Evolutionary conservation across 805 yeast genomes (phyloP).

Genomic region (Starmerella khaoyaiensis): DNA sequence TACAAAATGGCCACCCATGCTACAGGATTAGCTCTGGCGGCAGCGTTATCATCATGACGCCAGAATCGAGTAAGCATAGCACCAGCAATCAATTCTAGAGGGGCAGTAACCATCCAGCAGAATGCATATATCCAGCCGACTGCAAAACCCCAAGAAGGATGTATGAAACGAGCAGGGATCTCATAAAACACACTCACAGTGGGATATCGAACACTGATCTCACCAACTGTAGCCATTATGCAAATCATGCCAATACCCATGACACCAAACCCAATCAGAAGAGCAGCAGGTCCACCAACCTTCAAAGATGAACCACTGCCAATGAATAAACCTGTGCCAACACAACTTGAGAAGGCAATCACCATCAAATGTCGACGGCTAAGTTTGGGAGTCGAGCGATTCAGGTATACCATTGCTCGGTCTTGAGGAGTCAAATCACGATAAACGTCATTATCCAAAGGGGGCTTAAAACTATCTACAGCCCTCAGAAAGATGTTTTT

Average conservation of each 20-base stretch:
- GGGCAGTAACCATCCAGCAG: slow-evolving; percentile 48
- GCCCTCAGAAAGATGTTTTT: slow-evolving; percentile 10
- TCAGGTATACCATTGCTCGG: slow-evolving; percentile 22
- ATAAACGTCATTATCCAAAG: slow-evolving; percentile 14
- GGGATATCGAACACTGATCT: slow-evolving; percentile 50
- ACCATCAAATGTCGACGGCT: slow-evolving; percentile 43
- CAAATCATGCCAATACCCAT: slow-evolving; percentile 51
- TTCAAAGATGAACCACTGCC: slow-evolving; percentile 48
- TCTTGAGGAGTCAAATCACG: slow-evolving; percentile 18
- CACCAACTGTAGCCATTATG: slow-evolving; percentile 53
- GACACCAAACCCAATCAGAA: slow-evolving; percentile 44
- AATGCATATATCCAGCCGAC: slow-evolving; percentile 53
- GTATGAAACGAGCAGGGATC: slow-evolving; percentile 44
- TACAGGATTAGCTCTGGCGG: slow-evolving; percentile 36
- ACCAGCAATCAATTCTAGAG: slow-evolving; percentile 46
- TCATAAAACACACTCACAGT: slow-evolving; percentile 42
- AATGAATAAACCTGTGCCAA: slow-evolving; percentile 60
- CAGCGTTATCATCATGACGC: slow-evolving; percentile 31
- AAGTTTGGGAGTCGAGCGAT: slow-evolving; percentile 32
- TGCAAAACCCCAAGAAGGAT: slow-evolving; percentile 53
- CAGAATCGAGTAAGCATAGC: slow-evolving; percentile 43
- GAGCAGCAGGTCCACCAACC: slow-evolving; percentile 51
- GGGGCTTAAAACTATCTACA: slow-evolving; percentile 26
- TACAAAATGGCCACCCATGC: slow-evolving; percentile 48
- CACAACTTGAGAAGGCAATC: slow-evolving; percentile 76